These are phyloP conservation scores for Mariannaea sp. DNA, from an alignment of 2,329 filamentous ascomycete species.

Conservation along the genomic window DNA sequence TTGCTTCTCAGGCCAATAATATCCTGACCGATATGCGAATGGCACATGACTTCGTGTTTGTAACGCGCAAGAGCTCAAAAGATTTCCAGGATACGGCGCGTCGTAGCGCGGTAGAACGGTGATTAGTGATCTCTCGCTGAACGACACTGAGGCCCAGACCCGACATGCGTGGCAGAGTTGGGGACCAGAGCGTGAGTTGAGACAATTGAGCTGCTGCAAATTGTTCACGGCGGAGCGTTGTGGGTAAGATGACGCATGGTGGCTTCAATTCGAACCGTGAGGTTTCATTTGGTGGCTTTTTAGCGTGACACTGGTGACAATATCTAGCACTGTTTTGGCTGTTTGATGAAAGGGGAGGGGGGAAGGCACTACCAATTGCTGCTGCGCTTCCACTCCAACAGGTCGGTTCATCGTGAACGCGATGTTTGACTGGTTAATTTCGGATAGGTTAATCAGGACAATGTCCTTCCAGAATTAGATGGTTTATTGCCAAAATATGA, in stretches of 20 bases:
- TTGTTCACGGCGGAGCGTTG: background rate
- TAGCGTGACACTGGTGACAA: background rate
- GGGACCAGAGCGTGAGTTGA: background rate
- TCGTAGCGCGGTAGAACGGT: slow-evolving; percentile 13
- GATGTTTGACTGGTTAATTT: too few species aligned
- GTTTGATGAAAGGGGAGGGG: background rate
- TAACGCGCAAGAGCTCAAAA: slow-evolving; percentile 22
- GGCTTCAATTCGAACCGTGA: background rate
- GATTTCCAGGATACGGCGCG: slow-evolving; percentile 18
- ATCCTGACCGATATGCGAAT: background rate
- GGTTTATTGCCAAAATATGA: too few species aligned
- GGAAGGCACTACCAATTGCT: too few species aligned
- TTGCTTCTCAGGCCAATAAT: slow-evolving; percentile 25
- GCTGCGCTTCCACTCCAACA: too few species aligned
- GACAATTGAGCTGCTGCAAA: background rate
- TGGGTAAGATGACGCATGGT: background rate
- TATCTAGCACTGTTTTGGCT: background rate
- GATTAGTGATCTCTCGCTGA: slow-evolving; percentile 18
- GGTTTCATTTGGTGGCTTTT: background rate
- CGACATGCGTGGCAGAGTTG: background rate
- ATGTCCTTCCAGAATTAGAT: too few species aligned
- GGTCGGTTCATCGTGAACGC: too few species aligned
- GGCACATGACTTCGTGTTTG: slow-evolving; percentile 36
- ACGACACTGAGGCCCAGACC: slow-evolving; percentile 8
- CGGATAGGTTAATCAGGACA: too few species aligned